Base-by-base conservation (phyloP, 176 grass and related monocot species). In the Oryza glumipatula region DNA sequence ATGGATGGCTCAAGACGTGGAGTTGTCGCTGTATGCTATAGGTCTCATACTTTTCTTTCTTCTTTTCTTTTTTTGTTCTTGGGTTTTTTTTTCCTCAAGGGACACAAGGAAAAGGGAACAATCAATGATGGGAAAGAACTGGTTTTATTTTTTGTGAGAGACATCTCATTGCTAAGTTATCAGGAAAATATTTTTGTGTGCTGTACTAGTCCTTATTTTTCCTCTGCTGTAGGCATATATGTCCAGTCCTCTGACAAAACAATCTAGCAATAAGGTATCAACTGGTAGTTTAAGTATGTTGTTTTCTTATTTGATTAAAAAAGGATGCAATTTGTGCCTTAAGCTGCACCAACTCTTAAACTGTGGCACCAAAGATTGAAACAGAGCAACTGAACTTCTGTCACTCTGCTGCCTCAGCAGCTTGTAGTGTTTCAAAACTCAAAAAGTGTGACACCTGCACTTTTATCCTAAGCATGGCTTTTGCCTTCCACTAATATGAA, bases 381-480 rank as follows among this genome's bases (percentile, higher is more conserved):
- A 83, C 69, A 87, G 30, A 52, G 38, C 61, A 87, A 78, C 84
- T 51, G 75, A 86, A 79, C 26, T 90, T 90, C 79, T 35, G 83
- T 65, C 26, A 48, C 28, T 82, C 36, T 89, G 76, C 58, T 80
- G 61, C 82, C 70, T 85, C 87, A 67, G 78, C 73, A 4, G 22
- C 65, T 22, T 35, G 56, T 67, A 68, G 15, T 52, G 49, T 52
- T 68, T 86, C 79, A 51, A 54, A 67, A 51, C 58, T 86, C 79
- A 64, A 44, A 67, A 67, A 64, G 88, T 61, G 71, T 76, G 72
- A 63, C 23, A 10, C 70, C 28, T 75, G 70, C 61, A 80, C 36
- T 84, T 72, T 66, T 68, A 84, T 85, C 78, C 72, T 90, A 83
- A 69, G 22, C 43, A 70, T 17, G 48, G 33, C 49, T 70, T 86